These are phyloP conservation scores for Russula dissimulans DNA, from an alignment of 768 basidiomycete species.

Conservation along the genomic window DNA sequence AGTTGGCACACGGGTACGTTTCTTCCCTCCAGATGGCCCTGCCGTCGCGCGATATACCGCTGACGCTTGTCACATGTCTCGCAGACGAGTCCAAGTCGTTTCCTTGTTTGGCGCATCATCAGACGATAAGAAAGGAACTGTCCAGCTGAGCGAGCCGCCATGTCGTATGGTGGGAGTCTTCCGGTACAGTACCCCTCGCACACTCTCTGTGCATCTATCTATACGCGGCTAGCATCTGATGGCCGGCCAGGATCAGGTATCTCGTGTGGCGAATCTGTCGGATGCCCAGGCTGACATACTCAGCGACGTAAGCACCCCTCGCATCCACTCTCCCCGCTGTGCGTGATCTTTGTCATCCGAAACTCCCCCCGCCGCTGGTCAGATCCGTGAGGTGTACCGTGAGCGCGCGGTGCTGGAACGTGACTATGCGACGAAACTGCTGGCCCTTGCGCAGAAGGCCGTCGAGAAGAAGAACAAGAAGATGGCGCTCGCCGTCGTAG, in stretches of 20 bases:
- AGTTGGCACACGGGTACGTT: not conserved
- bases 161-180: constrained; percentile 20
- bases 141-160: not conserved
- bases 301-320: constrained; percentile 6
- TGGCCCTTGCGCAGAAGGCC: constrained; percentile 54
- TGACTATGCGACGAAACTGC: constrained; percentile 69
- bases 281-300: constrained; percentile 16
- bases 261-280: constrained; percentile 21
- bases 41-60: not conserved
- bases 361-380: not conserved
- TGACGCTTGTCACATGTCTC: not conserved
- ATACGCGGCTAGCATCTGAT: not conserved
- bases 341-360: not conserved
- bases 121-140: not conserved
- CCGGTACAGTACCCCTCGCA: constrained; percentile 3
- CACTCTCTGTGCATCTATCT: not conserved
- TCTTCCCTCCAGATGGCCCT: not conserved
- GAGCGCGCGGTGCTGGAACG: constrained; percentile 62
- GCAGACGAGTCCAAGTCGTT: not conserved
- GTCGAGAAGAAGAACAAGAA: constrained; percentile 61
- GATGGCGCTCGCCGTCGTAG: constrained; percentile 47
- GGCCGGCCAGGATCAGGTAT: constrained; percentile 16
- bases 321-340: not conserved
- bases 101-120: not conserved
- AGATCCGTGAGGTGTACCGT: constrained; percentile 68